Conservation (phyloP, 805 yeast species). For the Candida succiphila region DNA sequence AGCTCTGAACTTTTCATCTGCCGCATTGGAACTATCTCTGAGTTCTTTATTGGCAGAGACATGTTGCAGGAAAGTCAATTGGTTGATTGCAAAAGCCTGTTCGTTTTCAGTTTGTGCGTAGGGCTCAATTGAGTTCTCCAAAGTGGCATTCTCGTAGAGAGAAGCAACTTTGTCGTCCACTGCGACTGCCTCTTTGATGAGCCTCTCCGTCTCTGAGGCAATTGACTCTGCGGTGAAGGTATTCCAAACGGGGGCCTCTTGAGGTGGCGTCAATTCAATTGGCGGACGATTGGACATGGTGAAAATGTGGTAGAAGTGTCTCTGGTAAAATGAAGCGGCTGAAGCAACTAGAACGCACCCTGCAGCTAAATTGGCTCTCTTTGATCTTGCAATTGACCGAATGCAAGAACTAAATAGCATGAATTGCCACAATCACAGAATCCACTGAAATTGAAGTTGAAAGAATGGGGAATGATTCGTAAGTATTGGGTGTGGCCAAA, state of each 20-base stretch:
- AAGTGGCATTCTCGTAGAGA: constrained; percentile 33
- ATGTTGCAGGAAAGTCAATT: constrained; percentile 59
- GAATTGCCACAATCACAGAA: too few relatives aligned
- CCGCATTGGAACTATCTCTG: constrained; percentile 61
- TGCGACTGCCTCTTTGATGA: constrained; percentile 31
- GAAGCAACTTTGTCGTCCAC: constrained; percentile 47
- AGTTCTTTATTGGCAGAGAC: constrained; percentile 56
- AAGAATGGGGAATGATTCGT: too few relatives aligned
- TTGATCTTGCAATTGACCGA: not conserved
- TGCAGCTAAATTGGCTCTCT: not conserved
- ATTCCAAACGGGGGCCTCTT: constrained; percentile 46
- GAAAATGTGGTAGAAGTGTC: not conserved
- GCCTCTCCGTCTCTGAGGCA: constrained; percentile 27
- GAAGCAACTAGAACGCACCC: not conserved
- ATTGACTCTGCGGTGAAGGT: constrained; percentile 41
- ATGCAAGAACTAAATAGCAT: too few relatives aligned
- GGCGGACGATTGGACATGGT: not conserved
- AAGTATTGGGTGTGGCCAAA: too few relatives aligned
- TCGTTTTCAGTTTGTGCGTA: constrained; percentile 41
- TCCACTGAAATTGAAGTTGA: too few relatives aligned
- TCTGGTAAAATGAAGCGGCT: not conserved
- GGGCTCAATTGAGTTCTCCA: constrained; percentile 48
- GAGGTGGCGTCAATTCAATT: constrained; percentile 16
- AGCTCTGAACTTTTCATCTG: constrained; percentile 48
- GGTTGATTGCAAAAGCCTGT: constrained; percentile 33